phyloP scores from a whole-genome alignment of 371 early-diverging fungal species.

The Rhizopus stolonifer region DNA sequence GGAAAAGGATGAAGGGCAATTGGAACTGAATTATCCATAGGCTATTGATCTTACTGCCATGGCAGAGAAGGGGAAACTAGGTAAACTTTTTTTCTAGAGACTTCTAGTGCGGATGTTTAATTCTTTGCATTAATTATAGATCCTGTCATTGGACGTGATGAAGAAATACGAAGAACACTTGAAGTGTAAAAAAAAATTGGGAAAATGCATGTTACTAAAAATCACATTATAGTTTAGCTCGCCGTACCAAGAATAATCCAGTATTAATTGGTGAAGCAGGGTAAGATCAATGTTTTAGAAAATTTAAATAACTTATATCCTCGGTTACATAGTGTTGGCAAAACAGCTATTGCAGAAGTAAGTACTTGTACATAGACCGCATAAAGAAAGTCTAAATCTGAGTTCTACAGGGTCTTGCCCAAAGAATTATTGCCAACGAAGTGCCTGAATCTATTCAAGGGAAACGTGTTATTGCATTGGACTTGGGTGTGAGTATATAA shows the following conservation, averaged over 20 bases:
- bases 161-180: conserved; percentile 79
- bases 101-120: conserved; percentile 23
- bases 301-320: neutral
- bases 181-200: conserved; percentile 51
- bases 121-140: conserved; percentile 36
- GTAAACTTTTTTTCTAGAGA: conserved; percentile 44
- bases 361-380: too few relatives aligned
- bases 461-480: conserved; percentile 75
- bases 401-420: conserved; percentile 78
- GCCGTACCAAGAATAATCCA: conserved; percentile 91
- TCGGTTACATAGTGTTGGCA: conserved; percentile 47
- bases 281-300: conserved; percentile 19
- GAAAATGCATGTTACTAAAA: too few relatives aligned
- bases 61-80: conserved; percentile 66
- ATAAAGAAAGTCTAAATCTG: too few relatives aligned
- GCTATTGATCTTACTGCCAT: conserved; percentile 75
- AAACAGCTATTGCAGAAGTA: conserved; percentile 58
- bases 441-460: conserved; percentile 76
- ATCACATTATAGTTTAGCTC: conserved; percentile 43
- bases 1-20: neutral
- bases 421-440: conserved; percentile 79
- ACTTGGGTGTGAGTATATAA: conserved; percentile 59
- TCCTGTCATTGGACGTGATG: conserved; percentile 85
- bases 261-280: conserved; percentile 85
- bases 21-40: conserved; percentile 12